These are phyloP conservation scores for Gossypium turneri DNA, from an alignment of 345 rosid species.

Conservation along the genomic window DNA sequence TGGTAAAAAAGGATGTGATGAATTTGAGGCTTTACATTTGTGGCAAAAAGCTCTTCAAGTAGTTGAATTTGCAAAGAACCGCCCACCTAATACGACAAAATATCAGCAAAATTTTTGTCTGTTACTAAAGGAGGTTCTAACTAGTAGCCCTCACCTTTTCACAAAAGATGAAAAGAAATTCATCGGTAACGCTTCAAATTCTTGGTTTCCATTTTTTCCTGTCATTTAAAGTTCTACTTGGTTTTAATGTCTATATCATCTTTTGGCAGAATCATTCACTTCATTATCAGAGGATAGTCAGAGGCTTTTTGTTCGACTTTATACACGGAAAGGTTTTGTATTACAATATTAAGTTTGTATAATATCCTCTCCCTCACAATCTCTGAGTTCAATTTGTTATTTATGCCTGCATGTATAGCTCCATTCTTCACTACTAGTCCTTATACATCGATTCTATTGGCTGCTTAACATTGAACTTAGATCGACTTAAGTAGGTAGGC, in stretches of 20 bases:
- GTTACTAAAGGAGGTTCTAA: slow-evolving; percentile 62
- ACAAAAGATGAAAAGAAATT: slow-evolving; percentile 58
- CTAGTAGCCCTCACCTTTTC: slow-evolving; percentile 54
- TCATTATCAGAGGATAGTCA: slow-evolving; percentile 68
- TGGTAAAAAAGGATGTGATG: slow-evolving; percentile 29
- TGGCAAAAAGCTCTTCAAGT: slow-evolving; percentile 60
- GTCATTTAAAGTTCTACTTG: background rate
- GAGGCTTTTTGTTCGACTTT: slow-evolving; percentile 84
- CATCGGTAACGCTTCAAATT: slow-evolving; percentile 43
- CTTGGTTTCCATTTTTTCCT: slow-evolving; percentile 11
- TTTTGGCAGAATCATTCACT: slow-evolving; percentile 61
- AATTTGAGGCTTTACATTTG: slow-evolving; percentile 33
- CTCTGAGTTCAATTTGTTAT: background rate
- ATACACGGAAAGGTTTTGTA: slow-evolving; percentile 67
- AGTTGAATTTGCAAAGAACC: slow-evolving; percentile 42
- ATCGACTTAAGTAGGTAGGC: background rate
- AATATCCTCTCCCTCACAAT: background rate
- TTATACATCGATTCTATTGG: background rate
- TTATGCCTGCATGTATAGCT: background rate
- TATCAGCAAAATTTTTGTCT: slow-evolving; percentile 73
- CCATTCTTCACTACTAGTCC: background rate
- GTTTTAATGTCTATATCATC: slow-evolving; percentile 14
- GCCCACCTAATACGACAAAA: slow-evolving; percentile 42
- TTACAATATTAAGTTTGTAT: slow-evolving; percentile 3
- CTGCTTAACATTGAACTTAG: background rate